Evolutionary conservation across 2,329 filamentous ascomycete species (phyloP).

Genomic region (Penicillium sp.): DNA sequence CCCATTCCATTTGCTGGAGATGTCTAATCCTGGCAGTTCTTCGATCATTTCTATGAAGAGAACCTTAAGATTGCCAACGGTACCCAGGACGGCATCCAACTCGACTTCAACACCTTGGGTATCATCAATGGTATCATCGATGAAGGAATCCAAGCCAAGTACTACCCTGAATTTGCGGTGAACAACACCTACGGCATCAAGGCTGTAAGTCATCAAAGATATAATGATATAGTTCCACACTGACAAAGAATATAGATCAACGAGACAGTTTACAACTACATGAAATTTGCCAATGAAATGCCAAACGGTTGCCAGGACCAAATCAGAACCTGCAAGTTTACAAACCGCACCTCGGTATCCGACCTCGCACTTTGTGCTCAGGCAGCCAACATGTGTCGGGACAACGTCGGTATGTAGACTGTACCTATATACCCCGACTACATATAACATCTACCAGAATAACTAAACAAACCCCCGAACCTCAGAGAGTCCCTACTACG

Average conservation of each 20-base stretch:
- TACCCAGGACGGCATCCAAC: constrained; percentile 46
- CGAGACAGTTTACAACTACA: constrained; percentile 58
- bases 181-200: constrained; percentile 58
- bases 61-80: constrained; percentile 55
- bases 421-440: neutral
- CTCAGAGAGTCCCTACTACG: constrained; percentile 54
- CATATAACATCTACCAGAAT: neutral
- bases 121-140: constrained; percentile 59
- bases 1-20: neutral
- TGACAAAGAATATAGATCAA: constrained; percentile 42
- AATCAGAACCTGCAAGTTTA: constrained; percentile 63
- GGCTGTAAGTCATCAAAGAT: constrained; percentile 19
- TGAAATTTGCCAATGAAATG: constrained; percentile 59
- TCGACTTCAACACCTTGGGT: constrained; percentile 55
- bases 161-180: constrained; percentile 53
- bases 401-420: constrained; percentile 48
- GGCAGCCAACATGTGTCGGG: constrained; percentile 55
- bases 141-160: constrained; percentile 49
- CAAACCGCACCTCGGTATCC: constrained; percentile 57
- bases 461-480: neutral
- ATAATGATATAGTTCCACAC: neutral
- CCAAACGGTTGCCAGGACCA: constrained; percentile 61
- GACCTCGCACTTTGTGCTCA: constrained; percentile 51
- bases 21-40: constrained; percentile 44
- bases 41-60: constrained; percentile 57